These are phyloP conservation scores for Vanilla planifolia DNA, from an alignment of 106 monocot species.

Conservation along the genomic window DNA sequence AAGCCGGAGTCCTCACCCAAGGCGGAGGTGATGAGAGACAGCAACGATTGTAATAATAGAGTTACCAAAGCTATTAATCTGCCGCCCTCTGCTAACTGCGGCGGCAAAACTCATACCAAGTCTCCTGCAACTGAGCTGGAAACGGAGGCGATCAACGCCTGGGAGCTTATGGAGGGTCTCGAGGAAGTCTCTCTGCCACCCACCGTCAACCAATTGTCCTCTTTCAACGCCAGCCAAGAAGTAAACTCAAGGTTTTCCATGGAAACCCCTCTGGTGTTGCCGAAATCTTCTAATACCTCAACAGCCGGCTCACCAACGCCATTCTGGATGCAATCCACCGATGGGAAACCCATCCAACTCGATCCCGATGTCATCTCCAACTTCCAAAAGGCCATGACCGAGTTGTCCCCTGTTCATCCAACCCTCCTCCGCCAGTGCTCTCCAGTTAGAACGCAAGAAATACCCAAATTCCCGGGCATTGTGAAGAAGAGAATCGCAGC, in stretches of 20 bases:
- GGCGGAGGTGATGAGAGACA: slow-evolving; percentile 29
- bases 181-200: slow-evolving; percentile 21
- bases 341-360: slow-evolving; percentile 21
- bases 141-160: slow-evolving; percentile 55
- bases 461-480: slow-evolving; percentile 28
- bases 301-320: slow-evolving; percentile 11
- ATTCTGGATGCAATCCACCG: slow-evolving; percentile 15
- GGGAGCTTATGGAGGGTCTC: slow-evolving; percentile 72
- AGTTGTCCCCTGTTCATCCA: slow-evolving; percentile 22
- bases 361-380: slow-evolving; percentile 37
- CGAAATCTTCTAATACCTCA: background rate
- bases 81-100: background rate
- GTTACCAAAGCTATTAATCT: background rate
- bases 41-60: slow-evolving; percentile 6
- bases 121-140: slow-evolving; percentile 37
- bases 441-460: background rate
- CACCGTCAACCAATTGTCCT: slow-evolving; percentile 13
- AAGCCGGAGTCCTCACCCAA: background rate
- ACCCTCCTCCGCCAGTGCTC: slow-evolving; percentile 2
- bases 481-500: slow-evolving; percentile 43
- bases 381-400: slow-evolving; percentile 30
- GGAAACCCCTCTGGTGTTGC: background rate
- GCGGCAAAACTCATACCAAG: slow-evolving; percentile 18
- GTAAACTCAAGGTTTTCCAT: background rate
- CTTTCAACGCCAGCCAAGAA: too few species aligned